Base-by-base conservation (phyloP, 495 filamentous ascomycete species). In the Aspergillus nanangensis region DNA sequence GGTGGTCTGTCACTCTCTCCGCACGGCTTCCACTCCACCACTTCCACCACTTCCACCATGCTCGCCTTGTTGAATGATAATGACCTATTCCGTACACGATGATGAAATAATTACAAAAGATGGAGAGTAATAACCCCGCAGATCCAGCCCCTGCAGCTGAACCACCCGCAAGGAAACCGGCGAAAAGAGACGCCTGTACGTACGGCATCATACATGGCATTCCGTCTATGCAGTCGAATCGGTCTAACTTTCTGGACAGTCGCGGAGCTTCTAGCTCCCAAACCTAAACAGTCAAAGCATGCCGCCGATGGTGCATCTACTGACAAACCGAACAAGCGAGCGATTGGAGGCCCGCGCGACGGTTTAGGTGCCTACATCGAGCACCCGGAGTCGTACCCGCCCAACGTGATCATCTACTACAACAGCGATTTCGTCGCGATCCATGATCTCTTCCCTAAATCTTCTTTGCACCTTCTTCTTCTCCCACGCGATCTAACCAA, bases 391-490 rank as follows among this genome's bases (percentile, higher is more conserved):
- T 66, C 77, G 2, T 88, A 80, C 55, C 80, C 84, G 0, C 33
- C 76, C 1, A 64, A 58, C 31, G 63, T 72, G 1, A 84, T 96
- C 1, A 74, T 96, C 38, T 85, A 80, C 60, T 68, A 86, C 64
- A 80, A 82, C 52, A 65, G 71, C 5, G 65, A 83, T 48, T 94
- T 86, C 47, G 91, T 96, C 33, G 78, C 79, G 13, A 89, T 96
- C 66, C 70, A 85, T 33, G 93, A 98, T 63, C 62, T 78, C 39
- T 98, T 80, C 60, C 90, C 92, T 4, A 96, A 97, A 63, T 80
- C 88, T 17, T 79, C 76, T 10, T 68, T 96, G 5, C 93, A 98
- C 64, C 71, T 88, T 0, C 88, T 98, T 11, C 79, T 98, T 8
- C 79, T 98, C 3, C 88, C 91, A 8, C 86, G 91, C 18, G 78